A percentile compares a stretch with the other conserved stretches of the same genome.
Conservation (phyloP, 768 basidiomycete species). For the Boletus sp. region DNA sequence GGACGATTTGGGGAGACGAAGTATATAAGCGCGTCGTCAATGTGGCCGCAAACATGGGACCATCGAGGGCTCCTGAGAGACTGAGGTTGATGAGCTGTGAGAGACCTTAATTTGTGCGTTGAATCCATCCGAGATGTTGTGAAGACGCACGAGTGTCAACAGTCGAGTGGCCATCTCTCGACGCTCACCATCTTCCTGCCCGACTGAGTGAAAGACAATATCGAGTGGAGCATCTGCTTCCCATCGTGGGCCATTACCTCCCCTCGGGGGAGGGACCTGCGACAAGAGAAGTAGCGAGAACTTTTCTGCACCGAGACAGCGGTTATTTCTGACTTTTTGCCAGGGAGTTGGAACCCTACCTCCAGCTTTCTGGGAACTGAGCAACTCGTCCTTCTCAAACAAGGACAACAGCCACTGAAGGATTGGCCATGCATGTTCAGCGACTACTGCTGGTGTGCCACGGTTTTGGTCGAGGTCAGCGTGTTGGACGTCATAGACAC, state of each 20-base stretch:
- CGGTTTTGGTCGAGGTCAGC: constrained; percentile 20
- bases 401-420: constrained; percentile 66
- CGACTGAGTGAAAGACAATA: constrained; percentile 38
- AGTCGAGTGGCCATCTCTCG: constrained; percentile 36
- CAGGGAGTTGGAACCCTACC: constrained; percentile 8
- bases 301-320: constrained; percentile 26
- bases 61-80: constrained; percentile 37
- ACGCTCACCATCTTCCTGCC: constrained; percentile 30
- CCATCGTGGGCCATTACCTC: constrained; percentile 48
- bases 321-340: constrained; percentile 7
- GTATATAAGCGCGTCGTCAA: constrained; percentile 36
- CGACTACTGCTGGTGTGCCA: constrained; percentile 39
- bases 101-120: background rate
- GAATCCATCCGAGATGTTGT: background rate
- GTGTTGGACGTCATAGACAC: constrained; percentile 24
- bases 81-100: constrained; percentile 41
- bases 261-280: constrained; percentile 56
- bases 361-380: constrained; percentile 32
- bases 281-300: constrained; percentile 54
- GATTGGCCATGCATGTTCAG: constrained; percentile 64
- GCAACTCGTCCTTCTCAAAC: constrained; percentile 64
- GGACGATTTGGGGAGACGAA: constrained; percentile 26
- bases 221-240: constrained; percentile 51
- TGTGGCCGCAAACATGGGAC: constrained; percentile 33
- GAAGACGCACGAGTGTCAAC: constrained; percentile 28